Conservation (phyloP, 305 asterid genomes). For the Euphrasia arctica region DNA sequence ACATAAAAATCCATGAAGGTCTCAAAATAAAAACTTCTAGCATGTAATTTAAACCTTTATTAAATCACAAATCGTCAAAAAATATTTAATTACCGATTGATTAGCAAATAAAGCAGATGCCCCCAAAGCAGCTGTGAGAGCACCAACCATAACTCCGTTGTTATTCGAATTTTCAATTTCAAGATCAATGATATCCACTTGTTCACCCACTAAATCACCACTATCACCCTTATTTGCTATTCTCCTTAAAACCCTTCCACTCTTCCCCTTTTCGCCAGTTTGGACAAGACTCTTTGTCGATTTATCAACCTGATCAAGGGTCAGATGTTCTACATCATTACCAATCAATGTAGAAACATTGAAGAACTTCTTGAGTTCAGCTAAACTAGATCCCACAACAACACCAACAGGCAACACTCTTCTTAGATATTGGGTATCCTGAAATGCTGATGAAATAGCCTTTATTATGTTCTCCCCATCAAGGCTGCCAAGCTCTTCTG, state of each 20-base stretch:
- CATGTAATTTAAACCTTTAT: not conserved
- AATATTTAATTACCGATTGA: constrained; percentile 53
- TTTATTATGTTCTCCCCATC: constrained; percentile 54
- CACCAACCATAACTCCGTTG: constrained; percentile 64
- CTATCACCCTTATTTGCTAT: constrained; percentile 24
- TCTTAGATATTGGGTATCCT: constrained; percentile 58
- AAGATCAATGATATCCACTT: constrained; percentile 33
- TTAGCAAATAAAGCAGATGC: constrained; percentile 81
- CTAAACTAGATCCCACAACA: constrained; percentile 79
- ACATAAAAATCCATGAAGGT: constrained; percentile 24
- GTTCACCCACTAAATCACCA: constrained; percentile 30
- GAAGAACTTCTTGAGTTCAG: constrained; percentile 66
- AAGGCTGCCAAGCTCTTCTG: constrained; percentile 43
- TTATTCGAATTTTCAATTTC: constrained; percentile 36
- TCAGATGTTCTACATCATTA: constrained; percentile 34
- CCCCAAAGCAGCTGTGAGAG: constrained; percentile 94
- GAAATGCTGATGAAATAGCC: constrained; percentile 65
- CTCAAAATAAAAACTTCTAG: constrained; percentile 25
- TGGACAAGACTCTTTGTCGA: constrained; percentile 29
- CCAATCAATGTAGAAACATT: constrained; percentile 47
- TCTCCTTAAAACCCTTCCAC: constrained; percentile 25
- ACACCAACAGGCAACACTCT: constrained; percentile 82
- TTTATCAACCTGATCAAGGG: constrained; percentile 34
- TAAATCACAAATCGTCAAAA: constrained; percentile 11
- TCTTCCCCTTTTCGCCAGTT: constrained; percentile 32